Evolutionary conservation across 2,329 filamentous ascomycete species (phyloP).

Genomic region (Nemania sp.): DNA sequence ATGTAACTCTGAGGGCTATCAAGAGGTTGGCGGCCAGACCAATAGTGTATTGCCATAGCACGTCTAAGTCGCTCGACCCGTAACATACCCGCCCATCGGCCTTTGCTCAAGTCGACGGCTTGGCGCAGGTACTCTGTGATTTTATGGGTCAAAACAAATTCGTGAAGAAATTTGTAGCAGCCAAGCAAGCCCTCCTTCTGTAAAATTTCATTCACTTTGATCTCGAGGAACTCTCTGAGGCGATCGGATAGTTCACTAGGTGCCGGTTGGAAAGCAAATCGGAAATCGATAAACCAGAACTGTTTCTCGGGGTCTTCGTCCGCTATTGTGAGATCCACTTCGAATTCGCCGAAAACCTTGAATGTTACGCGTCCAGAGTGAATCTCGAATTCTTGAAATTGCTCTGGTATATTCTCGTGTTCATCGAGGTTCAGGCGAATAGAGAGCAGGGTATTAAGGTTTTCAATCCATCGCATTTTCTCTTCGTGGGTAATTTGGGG

Average conservation of each 20-base stretch:
- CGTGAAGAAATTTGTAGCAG: constrained; percentile 89
- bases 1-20: constrained; percentile 86
- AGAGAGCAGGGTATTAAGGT: constrained; percentile 85
- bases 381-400: constrained; percentile 82
- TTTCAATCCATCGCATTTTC: constrained; percentile 78
- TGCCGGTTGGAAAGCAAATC: constrained; percentile 82
- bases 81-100: constrained; percentile 82
- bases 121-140: constrained; percentile 85
- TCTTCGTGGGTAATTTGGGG: constrained; percentile 77
- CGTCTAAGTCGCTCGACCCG: constrained; percentile 84
- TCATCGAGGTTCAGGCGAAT: constrained; percentile 89
- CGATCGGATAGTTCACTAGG: constrained; percentile 70
- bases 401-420: constrained; percentile 77
- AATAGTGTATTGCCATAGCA: constrained; percentile 90
- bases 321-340: constrained; percentile 90
- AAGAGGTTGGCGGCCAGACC: constrained; percentile 71
- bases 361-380: constrained; percentile 92
- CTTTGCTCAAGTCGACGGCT: constrained; percentile 74
- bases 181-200: constrained; percentile 77
- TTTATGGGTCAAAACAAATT: constrained; percentile 90
- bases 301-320: constrained; percentile 85
- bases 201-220: constrained; percentile 77
- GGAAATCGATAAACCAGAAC: constrained; percentile 94
- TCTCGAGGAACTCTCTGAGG: constrained; percentile 75
- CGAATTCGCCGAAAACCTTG: constrained; percentile 83